Evolutionary conservation across 2,329 filamentous ascomycete species (phyloP), one percentile per base, ranked within the genome.

Genomic region (Hirsutella minnesotensis): DNA sequence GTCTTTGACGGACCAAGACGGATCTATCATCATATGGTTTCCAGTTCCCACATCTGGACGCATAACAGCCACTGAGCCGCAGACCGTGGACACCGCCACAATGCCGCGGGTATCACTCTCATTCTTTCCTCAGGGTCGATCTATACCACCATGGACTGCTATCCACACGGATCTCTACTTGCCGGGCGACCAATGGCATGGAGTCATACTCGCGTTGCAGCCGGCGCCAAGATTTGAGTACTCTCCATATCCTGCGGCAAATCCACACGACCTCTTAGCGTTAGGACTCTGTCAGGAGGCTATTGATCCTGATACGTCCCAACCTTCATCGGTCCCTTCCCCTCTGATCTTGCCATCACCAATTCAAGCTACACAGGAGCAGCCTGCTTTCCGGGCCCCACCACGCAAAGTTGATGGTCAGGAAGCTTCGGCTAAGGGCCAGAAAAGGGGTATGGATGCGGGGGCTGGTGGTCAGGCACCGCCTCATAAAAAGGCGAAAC

Each of bases 121-220:
- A 10, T 47, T 47, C 19, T 41, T 40, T 22, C 33, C 40, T 4
- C 24, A 34, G 19, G 20, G 20, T 9, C 38, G 12, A 29, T 13
- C 19, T 12, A n/a, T 38, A 4, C 27, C 31, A 21, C 19, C 30
- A n/a, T 38, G 16, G 19, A 9, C 30, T 12, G 21, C 40, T 2
- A 35, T 47, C 29, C 20, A 27, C 5, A 36, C 40, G 12, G 38
- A 47, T 38, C 43, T 47, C n/a, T 47, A 42, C 20, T 40, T 47
- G 13, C 19, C 20, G 30, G 38, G 38, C 5, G 33, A 39, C 9
- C 19, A 31, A 20, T 42, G 29, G 36, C 29, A 47, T 35, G 29
- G 42, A 12, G 16, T 47, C 16, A 36, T 40, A 20, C 45, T 47
- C 22, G 19, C 35, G 20, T 31, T 47, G 9, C 24, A 39, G 31